Evolutionary conservation across 2,329 filamentous ascomycete species (phyloP).

Genomic region (Akanthomyces uredinophilus): DNA sequence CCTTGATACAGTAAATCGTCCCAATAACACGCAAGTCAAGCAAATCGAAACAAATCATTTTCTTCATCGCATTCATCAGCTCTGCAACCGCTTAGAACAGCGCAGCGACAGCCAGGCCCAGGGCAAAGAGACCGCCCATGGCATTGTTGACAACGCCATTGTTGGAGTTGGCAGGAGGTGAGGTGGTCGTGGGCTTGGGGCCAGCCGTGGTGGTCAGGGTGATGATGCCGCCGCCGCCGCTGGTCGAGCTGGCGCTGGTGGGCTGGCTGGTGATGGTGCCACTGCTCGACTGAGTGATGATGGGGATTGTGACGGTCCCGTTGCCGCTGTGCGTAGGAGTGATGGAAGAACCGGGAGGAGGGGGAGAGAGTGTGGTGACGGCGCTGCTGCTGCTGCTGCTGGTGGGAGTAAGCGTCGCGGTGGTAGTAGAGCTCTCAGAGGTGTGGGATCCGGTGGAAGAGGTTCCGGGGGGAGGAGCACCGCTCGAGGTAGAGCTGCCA

Average conservation of each 20-base stretch:
- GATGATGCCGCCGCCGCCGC: not conserved
- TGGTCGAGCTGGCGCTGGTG: not conserved
- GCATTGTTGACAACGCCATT: slow-evolving; percentile 27
- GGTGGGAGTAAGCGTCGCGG: not conserved
- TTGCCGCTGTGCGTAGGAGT: not conserved
- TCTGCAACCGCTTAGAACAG: slow-evolving; percentile 32
- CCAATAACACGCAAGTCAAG: not conserved
- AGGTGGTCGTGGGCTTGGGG: slow-evolving; percentile 1
- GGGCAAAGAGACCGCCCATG: slow-evolving; percentile 29
- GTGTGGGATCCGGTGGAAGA: not conserved
- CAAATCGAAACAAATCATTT: not conserved
- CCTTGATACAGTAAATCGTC: not conserved
- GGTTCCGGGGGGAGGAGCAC: not conserved
- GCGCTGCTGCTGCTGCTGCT: not conserved
- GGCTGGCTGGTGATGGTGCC: slow-evolving; percentile 15
- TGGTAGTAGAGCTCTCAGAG: not conserved
- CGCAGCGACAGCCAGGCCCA: slow-evolving; percentile 34
- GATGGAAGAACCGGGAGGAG: slow-evolving; percentile 5
- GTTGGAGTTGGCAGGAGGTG: slow-evolving; percentile 22
- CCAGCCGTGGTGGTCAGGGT: not conserved
- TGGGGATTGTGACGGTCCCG: slow-evolving; percentile 9
- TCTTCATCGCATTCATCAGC: not conserved
- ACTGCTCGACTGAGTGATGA: slow-evolving; percentile 14
- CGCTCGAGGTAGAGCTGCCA: not conserved
- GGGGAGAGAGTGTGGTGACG: not conserved